These are phyloP conservation scores for Oehlia diaphana DNA, from an alignment of 192 early-diverging fungal species.

Conservation along the genomic window DNA sequence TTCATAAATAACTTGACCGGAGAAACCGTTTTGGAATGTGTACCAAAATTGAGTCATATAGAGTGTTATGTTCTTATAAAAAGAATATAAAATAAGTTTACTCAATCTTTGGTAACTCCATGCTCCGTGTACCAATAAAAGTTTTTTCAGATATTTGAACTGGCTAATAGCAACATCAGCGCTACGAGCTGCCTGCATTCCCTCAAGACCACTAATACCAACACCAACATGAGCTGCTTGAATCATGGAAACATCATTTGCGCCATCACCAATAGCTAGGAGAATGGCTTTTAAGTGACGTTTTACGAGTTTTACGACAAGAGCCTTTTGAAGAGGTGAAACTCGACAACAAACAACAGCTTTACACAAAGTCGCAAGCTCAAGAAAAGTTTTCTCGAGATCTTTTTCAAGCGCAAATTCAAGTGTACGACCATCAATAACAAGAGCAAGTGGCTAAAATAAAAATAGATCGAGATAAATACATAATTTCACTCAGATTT, in stretches of 20 bases:
- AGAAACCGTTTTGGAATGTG: slow-evolving; percentile 92
- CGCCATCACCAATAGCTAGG: slow-evolving; percentile 97
- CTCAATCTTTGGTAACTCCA: slow-evolving; percentile 96
- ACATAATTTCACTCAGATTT: neutral
- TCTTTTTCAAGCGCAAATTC: slow-evolving; percentile 92
- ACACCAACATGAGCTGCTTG: slow-evolving; percentile 98
- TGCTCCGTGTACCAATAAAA: slow-evolving; percentile 93
- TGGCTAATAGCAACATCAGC: slow-evolving; percentile 99
- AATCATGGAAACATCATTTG: slow-evolving; percentile 99
- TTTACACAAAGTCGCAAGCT: slow-evolving; percentile 89
- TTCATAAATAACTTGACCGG: slow-evolving; percentile 96
- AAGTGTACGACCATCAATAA: slow-evolving; percentile 94
- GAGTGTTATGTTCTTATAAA: slow-evolving; percentile 99
- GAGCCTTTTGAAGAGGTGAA: slow-evolving; percentile 95
- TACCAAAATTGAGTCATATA: slow-evolving; percentile 98
- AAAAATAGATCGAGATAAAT: neutral
- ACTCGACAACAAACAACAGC: slow-evolving; percentile 98
- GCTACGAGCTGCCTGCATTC: slow-evolving; percentile 93
- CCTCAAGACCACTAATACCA: slow-evolving; percentile 95
- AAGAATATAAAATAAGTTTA: slow-evolving; percentile 96
- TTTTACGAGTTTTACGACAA: slow-evolving; percentile 98
- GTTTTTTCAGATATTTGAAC: slow-evolving; percentile 92
- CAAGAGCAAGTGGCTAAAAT: slow-evolving; percentile 72
- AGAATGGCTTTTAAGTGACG: slow-evolving; percentile 85
- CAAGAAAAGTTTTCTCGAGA: slow-evolving; percentile 76